These are phyloP conservation scores for Picochlorum sp. DNA, from an alignment of 139 green algal genomes.

Conservation along the genomic window DNA sequence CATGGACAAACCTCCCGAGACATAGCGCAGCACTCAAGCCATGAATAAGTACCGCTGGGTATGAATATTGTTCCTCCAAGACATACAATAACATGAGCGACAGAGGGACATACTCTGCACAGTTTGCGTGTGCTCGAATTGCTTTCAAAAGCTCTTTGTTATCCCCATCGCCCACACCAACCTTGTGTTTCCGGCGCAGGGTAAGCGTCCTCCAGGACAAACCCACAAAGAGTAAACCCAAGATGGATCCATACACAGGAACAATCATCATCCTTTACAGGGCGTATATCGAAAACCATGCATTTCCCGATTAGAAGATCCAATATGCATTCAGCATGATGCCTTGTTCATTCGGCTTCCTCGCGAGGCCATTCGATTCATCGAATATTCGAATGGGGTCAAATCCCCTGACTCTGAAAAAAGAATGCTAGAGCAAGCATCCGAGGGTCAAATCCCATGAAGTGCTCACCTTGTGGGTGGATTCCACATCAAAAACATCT, in stretches of 20 bases:
- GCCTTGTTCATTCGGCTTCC: too few species aligned
- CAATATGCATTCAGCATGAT: too few species aligned
- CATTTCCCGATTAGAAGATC: too few species aligned
- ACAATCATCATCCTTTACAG: background rate
- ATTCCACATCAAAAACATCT: too few species aligned
- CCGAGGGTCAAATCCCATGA: too few species aligned
- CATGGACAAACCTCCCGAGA: background rate
- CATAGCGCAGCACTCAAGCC: background rate
- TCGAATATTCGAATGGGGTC: too few species aligned
- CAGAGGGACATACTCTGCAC: background rate
- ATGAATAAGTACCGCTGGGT: background rate
- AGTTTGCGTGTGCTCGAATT: slow-evolving; percentile 1
- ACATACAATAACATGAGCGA: background rate
- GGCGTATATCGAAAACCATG: too few species aligned
- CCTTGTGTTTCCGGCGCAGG: slow-evolving; percentile 1
- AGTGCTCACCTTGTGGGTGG: too few species aligned
- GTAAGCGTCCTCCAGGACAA: background rate
- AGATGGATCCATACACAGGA: background rate
- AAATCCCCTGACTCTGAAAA: too few species aligned
- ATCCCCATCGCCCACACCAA: background rate
- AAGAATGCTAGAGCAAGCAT: too few species aligned
- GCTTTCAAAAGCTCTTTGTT: background rate
- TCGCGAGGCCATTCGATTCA: too few species aligned
- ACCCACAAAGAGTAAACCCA: background rate
- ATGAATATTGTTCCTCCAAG: background rate